Evolutionary conservation across 768 basidiomycete species (phyloP).

Genomic region (Mycena indigotica): DNA sequence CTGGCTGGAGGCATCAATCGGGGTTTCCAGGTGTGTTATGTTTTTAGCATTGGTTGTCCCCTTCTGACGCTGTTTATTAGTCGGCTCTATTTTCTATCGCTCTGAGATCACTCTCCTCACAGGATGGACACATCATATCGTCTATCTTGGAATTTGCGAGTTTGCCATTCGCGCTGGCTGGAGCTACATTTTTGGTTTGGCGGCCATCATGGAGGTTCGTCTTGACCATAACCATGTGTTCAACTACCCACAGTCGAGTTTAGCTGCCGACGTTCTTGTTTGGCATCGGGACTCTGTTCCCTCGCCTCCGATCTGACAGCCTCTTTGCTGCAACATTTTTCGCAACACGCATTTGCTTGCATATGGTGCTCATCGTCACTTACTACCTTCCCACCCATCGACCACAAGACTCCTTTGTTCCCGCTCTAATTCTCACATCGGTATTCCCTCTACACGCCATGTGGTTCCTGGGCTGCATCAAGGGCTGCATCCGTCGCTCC

Average conservation of each 20-base stretch:
- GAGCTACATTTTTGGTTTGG: conserved; percentile 41
- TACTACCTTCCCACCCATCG: conserved; percentile 34
- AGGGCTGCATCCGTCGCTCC: conserved; percentile 44
- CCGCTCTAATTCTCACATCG: conserved; percentile 39
- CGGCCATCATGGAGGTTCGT: conserved; percentile 42
- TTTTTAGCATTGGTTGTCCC: too few relatives aligned
- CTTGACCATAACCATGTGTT: not conserved
- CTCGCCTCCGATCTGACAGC: conserved; percentile 21
- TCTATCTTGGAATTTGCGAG: conserved; percentile 42
- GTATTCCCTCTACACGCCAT: conserved; percentile 53
- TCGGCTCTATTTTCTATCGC: conserved; percentile 42
- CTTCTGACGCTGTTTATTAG: conserved; percentile 28
- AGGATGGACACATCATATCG: conserved; percentile 51
- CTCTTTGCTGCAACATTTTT: conserved; percentile 35
- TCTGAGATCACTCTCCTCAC: conserved; percentile 46
- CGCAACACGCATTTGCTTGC: conserved; percentile 51
- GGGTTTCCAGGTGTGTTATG: conserved; percentile 36
- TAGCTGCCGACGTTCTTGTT: conserved; percentile 59
- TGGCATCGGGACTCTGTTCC: conserved; percentile 46
- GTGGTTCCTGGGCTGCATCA: conserved; percentile 57
- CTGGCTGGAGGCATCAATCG: conserved; percentile 20
- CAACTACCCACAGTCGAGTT: not conserved
- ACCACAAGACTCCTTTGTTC: conserved; percentile 38
- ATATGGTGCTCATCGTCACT: conserved; percentile 39
- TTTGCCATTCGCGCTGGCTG: conserved; percentile 30